A percentile compares a stretch with the other conserved stretches of the same genome.
Evolutionary conservation across 192 early-diverging fungal species (phyloP).

Genomic region (Coemansia sp.): DNA sequence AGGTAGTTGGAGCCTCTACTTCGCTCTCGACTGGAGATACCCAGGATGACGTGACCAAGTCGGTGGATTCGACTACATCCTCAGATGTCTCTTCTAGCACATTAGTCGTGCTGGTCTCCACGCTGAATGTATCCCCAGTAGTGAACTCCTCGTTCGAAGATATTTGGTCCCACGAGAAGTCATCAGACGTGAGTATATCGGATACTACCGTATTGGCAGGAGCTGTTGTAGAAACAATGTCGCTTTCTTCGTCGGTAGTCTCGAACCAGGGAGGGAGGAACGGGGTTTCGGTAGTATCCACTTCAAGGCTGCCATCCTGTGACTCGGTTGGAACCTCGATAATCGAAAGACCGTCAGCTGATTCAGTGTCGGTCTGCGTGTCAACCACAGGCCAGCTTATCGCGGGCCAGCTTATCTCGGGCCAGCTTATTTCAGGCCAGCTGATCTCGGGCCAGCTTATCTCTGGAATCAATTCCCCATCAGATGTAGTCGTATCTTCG

Average conservation of each 20-base stretch:
- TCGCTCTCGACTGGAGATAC: neutral
- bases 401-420: conserved; percentile 18
- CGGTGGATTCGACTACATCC: neutral
- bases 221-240: neutral
- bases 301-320: neutral
- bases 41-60: neutral
- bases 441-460: conserved; percentile 1
- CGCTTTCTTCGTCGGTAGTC: neutral
- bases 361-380: neutral
- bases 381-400: conserved; percentile 9
- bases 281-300: neutral
- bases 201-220: neutral
- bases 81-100: neutral
- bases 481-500: neutral
- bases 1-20: neutral
- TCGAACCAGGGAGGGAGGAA: neutral
- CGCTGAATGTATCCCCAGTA: neutral
- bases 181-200: too few species aligned
- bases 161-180: too few species aligned
- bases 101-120: neutral
- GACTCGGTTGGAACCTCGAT: neutral
- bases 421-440: conserved; percentile 13
- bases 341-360: neutral
- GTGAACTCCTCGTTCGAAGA: neutral
- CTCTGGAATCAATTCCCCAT: neutral